Evolutionary conservation across 345 rosid genomes (phyloP), one percentile per base, ranked within the genome.

Genomic region (Murraya koenigii): DNA sequence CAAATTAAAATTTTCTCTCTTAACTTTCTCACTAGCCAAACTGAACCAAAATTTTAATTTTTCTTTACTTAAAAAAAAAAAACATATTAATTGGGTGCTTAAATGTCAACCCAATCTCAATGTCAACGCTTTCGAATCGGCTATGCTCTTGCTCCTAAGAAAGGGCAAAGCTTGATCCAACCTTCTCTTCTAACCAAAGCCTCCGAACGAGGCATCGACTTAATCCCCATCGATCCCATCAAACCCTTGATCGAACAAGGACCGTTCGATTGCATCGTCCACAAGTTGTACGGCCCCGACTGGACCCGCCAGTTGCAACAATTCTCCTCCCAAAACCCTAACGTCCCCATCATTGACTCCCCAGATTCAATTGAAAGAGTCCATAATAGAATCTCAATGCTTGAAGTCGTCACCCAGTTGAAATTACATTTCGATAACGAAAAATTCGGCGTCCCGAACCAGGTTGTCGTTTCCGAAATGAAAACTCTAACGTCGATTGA

Each of bases 311-410:
- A 88, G 69, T 84, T 90, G 17, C 75, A 66, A 8, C 85, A 75
- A 35, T 90, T 86, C 79, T 55, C 64, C n/a, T 32, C 59, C 10
- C 56, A 20, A n/a, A 60, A 87, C 81, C 92, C 92, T 75, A 80
- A 80, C 74, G 85, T 83, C 20, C 77, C 52, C 10, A 52, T 90
- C 22, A 23, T 89, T 15, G 94, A 89, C 75, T 76, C 88, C 7
- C 91, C 87, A 0, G 84, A 82, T 4, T 75, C 92, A 26, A 90
- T 90, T 64, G 86, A 84, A 68, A 74, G 85, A 52, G 82, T 90
- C 17, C 90, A 85, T 71, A 85, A 85, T 80, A 76, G 92, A 74
- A 83, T 87, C 75, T 85, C 94, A 23, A 89, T 90, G 94, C 82
- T 90, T n/a, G 86, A 89, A 80, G 94, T 83, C 19, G 92, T 87